These are phyloP conservation scores for Aspergillus caelatus DNA, from an alignment of 2,329 filamentous ascomycete species.

Conservation along the genomic window DNA sequence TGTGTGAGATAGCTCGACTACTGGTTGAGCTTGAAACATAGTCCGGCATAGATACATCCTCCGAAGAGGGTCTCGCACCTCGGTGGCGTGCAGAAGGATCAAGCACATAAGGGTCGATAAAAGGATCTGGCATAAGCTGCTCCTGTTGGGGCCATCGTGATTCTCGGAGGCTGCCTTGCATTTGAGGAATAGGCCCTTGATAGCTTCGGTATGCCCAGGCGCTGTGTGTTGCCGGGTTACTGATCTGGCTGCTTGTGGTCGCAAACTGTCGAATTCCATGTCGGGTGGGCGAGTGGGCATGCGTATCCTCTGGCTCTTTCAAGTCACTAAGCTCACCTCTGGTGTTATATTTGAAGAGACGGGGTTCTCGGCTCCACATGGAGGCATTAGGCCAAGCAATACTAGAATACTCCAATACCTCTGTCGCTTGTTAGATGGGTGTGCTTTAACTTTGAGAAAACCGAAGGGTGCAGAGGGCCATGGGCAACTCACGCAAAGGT, in stretches of 20 bases:
- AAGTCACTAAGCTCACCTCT: conserved; percentile 32
- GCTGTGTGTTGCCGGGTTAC: conserved; percentile 25
- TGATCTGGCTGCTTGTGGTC: conserved; percentile 24
- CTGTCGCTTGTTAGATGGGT: conserved; percentile 47
- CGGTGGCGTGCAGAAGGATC: conserved; percentile 32
- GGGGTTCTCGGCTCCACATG: conserved; percentile 64
- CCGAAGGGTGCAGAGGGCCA: background rate
- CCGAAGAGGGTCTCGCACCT: conserved; percentile 40
- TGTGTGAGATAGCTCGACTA: conserved; percentile 45
- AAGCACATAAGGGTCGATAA: conserved; percentile 40
- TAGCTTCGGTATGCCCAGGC: conserved; percentile 36
- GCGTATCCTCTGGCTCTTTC: conserved; percentile 57
- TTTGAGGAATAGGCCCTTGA: conserved; percentile 30
- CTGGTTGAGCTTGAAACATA: conserved; percentile 46
- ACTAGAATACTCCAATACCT: conserved; percentile 69
- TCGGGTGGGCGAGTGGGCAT: conserved; percentile 64
- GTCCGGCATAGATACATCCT: conserved; percentile 55
- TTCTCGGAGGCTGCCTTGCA: conserved; percentile 26
- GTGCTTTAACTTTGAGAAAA: background rate
- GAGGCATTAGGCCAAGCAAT: conserved; percentile 79
- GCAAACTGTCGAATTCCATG: conserved; percentile 26
- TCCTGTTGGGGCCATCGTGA: conserved; percentile 35
- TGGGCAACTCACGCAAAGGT: conserved; percentile 63
- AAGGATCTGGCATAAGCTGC: conserved; percentile 41
- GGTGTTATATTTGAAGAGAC: conserved; percentile 41